Base-by-base conservation (phyloP, 768 basidiomycete genomes). In the Lentinula edodes region DNA sequence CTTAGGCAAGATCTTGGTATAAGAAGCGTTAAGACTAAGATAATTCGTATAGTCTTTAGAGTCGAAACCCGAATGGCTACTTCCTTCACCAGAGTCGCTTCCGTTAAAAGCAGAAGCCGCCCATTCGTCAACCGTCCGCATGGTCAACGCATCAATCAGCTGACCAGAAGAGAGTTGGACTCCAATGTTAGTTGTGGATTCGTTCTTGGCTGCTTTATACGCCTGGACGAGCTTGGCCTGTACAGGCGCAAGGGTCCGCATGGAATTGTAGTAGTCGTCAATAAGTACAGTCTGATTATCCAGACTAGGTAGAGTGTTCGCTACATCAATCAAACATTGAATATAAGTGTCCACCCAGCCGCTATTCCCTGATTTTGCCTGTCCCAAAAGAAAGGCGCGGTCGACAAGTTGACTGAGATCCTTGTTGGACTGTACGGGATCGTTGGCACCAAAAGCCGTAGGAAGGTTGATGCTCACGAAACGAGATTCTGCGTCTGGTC, bases 331-430 rank as follows among this genome's bases (percentile, higher is more conserved):
- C 34, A 51, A 16, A 18, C 36, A 51, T 13, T 48, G 45, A 8
- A 46, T n/a, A 23, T 60, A 60, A 10, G 58, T 60, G n/a, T 51
- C 28, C 45, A 51, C 28, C 58, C 58, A 60, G 16, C 58, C 56
- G 18, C 3, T n/a, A 20, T 39, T 39, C 18, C 38, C 35, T 9
- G 18, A 54, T 54, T 54, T 35, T 5, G 13, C 35, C 8, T 42
- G 38, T 15, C 39, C 34, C 1, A 15, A 16, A 34, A 48, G 39
- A 48, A 58, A 58, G 12, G 34, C 56, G 23, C 42, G 41, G 23
- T 58, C 56, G 9, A 58, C 56, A 34, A 56, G 38, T 16, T 36
- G 34, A n/a, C 38, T 56, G 38, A 56, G 54, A 32, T 56, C 54
- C 6, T 41, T 18, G 9, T 56, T 56, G n/a, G 54, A 56, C 16